Evolutionary conservation across 1,139 yeast genomes (phyloP).

Genomic region (Kurtzmaniella quercitrusa): DNA sequence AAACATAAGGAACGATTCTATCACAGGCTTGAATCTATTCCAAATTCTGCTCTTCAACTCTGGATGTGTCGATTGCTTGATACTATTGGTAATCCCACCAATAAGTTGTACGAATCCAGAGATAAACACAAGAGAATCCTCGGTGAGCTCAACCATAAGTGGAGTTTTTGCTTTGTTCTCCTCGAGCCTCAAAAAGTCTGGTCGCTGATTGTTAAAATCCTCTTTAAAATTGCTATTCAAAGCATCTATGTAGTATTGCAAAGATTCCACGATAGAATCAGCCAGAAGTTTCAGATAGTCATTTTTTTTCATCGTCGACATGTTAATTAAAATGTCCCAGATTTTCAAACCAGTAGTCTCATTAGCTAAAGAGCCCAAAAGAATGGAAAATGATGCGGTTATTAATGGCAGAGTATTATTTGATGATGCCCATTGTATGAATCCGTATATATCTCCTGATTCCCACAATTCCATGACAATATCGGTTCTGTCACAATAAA

Average conservation of each 20-base stretch:
- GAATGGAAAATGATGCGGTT: slow-evolving; percentile 75
- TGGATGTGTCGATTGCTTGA: slow-evolving; percentile 18
- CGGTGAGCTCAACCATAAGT: slow-evolving; percentile 58
- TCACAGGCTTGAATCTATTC: slow-evolving; percentile 33
- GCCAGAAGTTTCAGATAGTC: slow-evolving; percentile 53
- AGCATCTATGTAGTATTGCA: slow-evolving; percentile 52
- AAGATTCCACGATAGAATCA: slow-evolving; percentile 53
- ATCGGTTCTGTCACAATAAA: slow-evolving; percentile 60
- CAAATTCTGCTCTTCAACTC: slow-evolving; percentile 31
- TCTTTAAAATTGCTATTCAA: slow-evolving; percentile 42
- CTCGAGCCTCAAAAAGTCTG: slow-evolving; percentile 25
- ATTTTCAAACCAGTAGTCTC: slow-evolving; percentile 15
- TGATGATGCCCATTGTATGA: slow-evolving; percentile 82
- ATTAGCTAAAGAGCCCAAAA: slow-evolving; percentile 63
- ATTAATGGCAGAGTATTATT: slow-evolving; percentile 77
- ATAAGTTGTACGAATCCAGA: slow-evolving; percentile 60
- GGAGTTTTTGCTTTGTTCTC: slow-evolving; percentile 12
- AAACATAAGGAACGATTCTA: slow-evolving; percentile 35
- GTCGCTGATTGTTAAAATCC: slow-evolving; percentile 36
- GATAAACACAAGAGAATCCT: slow-evolving; percentile 74
- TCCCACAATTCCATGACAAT: slow-evolving; percentile 73
- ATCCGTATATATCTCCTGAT: slow-evolving; percentile 61
- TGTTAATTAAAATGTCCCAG: slow-evolving; percentile 38
- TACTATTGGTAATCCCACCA: slow-evolving; percentile 24
- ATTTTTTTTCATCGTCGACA: slow-evolving; percentile 26